Conservation (phyloP, 176 grass and related monocot genomes). For the Aechmea fasciata region DNA sequence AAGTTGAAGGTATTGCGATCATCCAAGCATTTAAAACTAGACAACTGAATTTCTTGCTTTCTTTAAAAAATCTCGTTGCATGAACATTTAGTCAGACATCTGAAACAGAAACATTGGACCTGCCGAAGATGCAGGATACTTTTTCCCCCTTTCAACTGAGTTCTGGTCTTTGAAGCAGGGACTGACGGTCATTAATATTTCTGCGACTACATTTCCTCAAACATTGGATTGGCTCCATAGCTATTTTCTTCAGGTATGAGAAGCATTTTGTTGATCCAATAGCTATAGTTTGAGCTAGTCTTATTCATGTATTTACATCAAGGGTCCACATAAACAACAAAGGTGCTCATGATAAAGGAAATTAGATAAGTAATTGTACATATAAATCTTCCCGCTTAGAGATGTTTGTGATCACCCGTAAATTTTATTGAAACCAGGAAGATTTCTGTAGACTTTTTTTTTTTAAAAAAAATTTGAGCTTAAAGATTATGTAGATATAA, state of each 20-base stretch:
- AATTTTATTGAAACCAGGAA: neutral
- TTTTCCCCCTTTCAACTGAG: conserved; percentile 10
- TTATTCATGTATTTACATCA: neutral
- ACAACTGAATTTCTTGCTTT: neutral
- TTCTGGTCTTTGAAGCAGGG: conserved; percentile 43
- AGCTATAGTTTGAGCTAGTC: neutral
- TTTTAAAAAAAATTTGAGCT: neutral
- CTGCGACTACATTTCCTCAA: conserved; percentile 90
- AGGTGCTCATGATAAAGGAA: no score
- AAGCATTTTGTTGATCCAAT: neutral
- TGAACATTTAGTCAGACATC: neutral
- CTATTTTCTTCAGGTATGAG: conserved; percentile 83
- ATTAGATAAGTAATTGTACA: no score
- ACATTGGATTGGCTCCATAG: conserved; percentile 82
- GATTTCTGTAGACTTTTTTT: neutral
- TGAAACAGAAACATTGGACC: neutral
- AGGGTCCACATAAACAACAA: neutral
- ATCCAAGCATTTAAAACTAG: neutral
- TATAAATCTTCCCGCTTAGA: no score
- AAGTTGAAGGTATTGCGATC: neutral
- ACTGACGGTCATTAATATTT: conserved; percentile 74
- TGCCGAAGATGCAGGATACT: neutral
- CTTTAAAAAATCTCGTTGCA: neutral
- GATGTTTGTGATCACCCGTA: neutral
- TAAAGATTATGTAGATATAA: conserved; percentile 8